Evolutionary conservation across 2,329 filamentous ascomycete genomes (phyloP), one percentile per base, ranked within the genome.

Genomic region (Calycina herbarum): DNA sequence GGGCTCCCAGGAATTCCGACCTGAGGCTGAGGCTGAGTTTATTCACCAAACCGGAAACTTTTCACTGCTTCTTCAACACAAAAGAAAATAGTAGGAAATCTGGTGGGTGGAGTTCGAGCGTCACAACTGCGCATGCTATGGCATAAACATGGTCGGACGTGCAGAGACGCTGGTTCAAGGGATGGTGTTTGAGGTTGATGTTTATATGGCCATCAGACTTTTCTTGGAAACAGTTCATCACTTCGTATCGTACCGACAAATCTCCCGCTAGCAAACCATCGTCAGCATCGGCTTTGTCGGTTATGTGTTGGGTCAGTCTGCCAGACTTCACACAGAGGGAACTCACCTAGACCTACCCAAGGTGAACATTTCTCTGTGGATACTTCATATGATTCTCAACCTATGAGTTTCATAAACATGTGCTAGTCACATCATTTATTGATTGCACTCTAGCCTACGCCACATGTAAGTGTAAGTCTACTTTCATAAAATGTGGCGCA

Each of bases 121-220:
- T 57, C 29, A 31, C 29, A 17, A 57, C 56, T 24, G 54, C 31
- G 15, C 54, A 51, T n/a, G 54, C 27, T 57, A 61, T 61, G 59
- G 59, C 59, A 61, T 51, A 61, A 61, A 51, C 59, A 24, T 61
- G 59, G 11, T 61, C 59, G 13, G 59, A 61, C 42, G 7, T 17
- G 40, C 29, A 33, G 20, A 57, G 51, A 20, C 51, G 24, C 10
- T 57, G 20, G n/a, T 57, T 31, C 24, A 57, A 24, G 24, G 24
- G 13, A 57, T 17, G 56, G 29, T 27, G 56, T 57, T 57, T 57
- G 56, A 57, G 31, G 27, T 57, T 35, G 56, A 57, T 54, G 20
- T 54, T 24, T 24, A 27, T 20, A 48, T 51, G 24, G 8, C 35
- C 35, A 40, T 11, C 11, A 35, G 33, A 35, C 33, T 27, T 51